Conservation (phyloP, 768 basidiomycete genomes). For the Dioszegia hungarica region DNA sequence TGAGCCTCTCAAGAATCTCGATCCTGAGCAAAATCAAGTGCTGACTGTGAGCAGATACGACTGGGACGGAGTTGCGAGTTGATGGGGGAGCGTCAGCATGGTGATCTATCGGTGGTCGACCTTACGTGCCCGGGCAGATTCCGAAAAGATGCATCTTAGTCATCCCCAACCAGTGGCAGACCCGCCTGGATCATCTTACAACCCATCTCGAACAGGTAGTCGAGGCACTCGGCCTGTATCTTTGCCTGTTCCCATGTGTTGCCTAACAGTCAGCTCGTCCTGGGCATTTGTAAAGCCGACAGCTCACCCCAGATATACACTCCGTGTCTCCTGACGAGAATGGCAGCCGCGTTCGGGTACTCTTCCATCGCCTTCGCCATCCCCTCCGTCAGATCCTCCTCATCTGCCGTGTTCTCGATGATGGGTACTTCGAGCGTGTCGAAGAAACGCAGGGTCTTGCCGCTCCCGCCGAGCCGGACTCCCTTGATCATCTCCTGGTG, state of each 20-base stretch:
- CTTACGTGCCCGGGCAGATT: too few species aligned
- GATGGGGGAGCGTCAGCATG: conserved; percentile 36
- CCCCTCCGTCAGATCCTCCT: conserved; percentile 80
- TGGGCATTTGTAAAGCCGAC: conserved; percentile 47
- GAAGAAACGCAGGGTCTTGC: conserved; percentile 69
- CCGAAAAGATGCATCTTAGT: background rate
- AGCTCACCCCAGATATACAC: conserved; percentile 77
- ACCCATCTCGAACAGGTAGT: conserved; percentile 78
- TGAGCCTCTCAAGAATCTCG: conserved; percentile 23
- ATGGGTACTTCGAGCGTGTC: conserved; percentile 82
- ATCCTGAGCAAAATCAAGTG: background rate
- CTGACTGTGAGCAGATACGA: conserved; percentile 23
- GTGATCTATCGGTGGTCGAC: too few species aligned
- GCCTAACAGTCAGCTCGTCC: conserved; percentile 27
- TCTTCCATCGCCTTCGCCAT: conserved; percentile 80
- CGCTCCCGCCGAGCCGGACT: conserved; percentile 69
- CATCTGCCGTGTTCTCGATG: conserved; percentile 84
- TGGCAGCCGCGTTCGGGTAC: conserved; percentile 70
- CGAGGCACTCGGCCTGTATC: conserved; percentile 83
- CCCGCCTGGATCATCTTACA: conserved; percentile 38
- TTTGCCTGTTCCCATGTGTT: conserved; percentile 81
- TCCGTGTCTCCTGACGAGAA: conserved; percentile 73
- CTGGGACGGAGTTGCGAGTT: conserved; percentile 32
- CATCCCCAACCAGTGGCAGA: conserved; percentile 33
- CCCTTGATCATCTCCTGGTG: conserved; percentile 98